A percentile compares a stretch with the other conserved stretches of the same genome.
phyloP scores from a whole-genome alignment of 2,329 filamentous ascomycete species.

The Colletotrichum siamense region DNA sequence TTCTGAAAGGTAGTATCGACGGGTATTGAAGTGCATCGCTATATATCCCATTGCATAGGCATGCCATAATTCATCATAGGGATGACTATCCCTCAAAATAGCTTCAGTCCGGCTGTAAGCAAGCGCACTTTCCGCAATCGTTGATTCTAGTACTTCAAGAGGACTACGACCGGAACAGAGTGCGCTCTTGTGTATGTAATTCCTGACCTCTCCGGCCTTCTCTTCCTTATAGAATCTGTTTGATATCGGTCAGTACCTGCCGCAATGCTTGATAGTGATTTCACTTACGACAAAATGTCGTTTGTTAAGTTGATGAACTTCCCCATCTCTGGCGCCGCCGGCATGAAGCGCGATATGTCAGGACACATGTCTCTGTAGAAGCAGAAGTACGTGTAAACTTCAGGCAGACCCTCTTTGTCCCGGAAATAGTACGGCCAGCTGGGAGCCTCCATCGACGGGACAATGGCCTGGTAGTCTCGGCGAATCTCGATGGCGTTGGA shows the following conservation, averaged over 20 bases:
- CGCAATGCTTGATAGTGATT: not conserved
- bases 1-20: conserved; percentile 19
- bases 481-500: conserved; percentile 28
- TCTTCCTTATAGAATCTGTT: conserved; percentile 35
- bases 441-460: conserved; percentile 22
- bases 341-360: conserved; percentile 29
- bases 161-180: not conserved
- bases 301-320: conserved; percentile 31
- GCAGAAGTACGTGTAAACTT: conserved; percentile 31
- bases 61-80: conserved; percentile 26
- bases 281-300: conserved; percentile 32
- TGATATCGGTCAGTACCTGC: not conserved
- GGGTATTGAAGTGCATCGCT: conserved; percentile 20
- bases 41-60: conserved; percentile 31
- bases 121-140: conserved; percentile 14
- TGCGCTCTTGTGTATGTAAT: conserved; percentile 31
- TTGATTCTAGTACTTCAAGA: not conserved
- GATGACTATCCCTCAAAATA: conserved; percentile 23
- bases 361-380: conserved; percentile 30
- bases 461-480: conserved; percentile 23
- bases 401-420: conserved; percentile 29
- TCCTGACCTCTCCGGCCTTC: conserved; percentile 27
- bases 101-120: conserved; percentile 23
- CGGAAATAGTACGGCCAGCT: conserved; percentile 32
- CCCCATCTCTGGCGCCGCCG: conserved; percentile 31